Evolutionary conservation across 495 filamentous ascomycete species (phyloP).

Genomic region (Evernia prunastri): DNA sequence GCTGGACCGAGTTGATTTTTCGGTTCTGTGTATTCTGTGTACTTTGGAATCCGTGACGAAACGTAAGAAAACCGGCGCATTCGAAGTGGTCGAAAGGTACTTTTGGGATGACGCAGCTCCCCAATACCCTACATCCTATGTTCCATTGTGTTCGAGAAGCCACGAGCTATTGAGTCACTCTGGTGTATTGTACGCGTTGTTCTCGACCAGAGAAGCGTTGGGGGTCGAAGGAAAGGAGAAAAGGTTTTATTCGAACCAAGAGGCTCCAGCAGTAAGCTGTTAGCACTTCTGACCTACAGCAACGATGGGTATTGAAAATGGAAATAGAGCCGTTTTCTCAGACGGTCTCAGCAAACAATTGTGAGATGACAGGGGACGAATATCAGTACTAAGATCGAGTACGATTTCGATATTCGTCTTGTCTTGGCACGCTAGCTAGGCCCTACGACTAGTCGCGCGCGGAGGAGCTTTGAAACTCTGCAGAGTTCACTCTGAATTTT

Average conservation of each 20-base stretch:
- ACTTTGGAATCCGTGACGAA: background rate
- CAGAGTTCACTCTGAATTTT: background rate
- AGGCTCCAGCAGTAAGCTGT: background rate
- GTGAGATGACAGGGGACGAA: background rate
- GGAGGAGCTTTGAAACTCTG: background rate
- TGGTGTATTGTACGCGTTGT: background rate
- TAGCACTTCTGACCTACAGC: background rate
- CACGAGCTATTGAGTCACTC: background rate
- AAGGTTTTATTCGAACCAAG: background rate
- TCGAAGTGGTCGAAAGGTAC: background rate
- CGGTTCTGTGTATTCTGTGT: background rate
- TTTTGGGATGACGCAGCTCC: background rate
- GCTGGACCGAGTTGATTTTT: background rate
- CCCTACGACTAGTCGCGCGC: background rate
- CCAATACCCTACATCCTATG: background rate
- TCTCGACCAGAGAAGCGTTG: background rate
- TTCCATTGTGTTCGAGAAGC: background rate
- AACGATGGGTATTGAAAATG: background rate
- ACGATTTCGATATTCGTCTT: background rate
- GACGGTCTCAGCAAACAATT: background rate
- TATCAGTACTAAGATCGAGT: background rate
- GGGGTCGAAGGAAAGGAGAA: background rate
- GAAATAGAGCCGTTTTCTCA: background rate
- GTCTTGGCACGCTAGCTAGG: background rate
- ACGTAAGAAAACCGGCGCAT: background rate